phyloP scores from a whole-genome alignment of 164 flowering plant genomes.

The Tetracentron sinense region DNA sequence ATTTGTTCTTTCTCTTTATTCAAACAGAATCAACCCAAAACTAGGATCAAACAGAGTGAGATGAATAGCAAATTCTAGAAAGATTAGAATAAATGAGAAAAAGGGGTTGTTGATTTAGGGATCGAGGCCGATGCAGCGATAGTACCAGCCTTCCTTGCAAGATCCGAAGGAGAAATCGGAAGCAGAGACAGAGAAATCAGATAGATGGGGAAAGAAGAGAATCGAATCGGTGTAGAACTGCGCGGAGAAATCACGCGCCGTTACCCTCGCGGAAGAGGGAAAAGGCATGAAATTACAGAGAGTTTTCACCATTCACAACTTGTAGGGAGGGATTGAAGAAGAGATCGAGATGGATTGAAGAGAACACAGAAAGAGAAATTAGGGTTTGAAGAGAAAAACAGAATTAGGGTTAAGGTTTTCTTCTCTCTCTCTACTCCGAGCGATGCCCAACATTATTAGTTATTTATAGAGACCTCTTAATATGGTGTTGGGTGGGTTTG shows the following conservation, averaged over 20 bases:
- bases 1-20: background rate
- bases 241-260: slow-evolving; percentile 20
- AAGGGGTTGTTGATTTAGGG: slow-evolving; percentile 33
- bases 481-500: too few relatives aligned
- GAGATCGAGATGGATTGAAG: too few relatives aligned
- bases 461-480: too few relatives aligned
- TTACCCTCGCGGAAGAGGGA: slow-evolving; percentile 16
- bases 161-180: slow-evolving; percentile 36
- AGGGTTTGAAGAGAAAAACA: background rate
- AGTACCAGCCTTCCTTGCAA: slow-evolving; percentile 82
- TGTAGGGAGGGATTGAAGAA: too few relatives aligned
- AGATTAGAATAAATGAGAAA: background rate
- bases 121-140: slow-evolving; percentile 91
- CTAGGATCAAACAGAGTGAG: background rate
- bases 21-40: background rate
- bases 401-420: background rate
- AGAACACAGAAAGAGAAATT: background rate
- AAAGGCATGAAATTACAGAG: slow-evolving; percentile 13
- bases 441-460: too few relatives aligned
- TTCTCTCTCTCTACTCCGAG: too few relatives aligned
- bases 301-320: slow-evolving; percentile 31
- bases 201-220: background rate
- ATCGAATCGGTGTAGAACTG: slow-evolving; percentile 10
- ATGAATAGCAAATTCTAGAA: background rate
- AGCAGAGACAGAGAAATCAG: background rate